Evolutionary conservation across 257 asterid genomes (phyloP), one percentile per base, ranked within the genome.

Genomic region (Gynochthodes officinalis): DNA sequence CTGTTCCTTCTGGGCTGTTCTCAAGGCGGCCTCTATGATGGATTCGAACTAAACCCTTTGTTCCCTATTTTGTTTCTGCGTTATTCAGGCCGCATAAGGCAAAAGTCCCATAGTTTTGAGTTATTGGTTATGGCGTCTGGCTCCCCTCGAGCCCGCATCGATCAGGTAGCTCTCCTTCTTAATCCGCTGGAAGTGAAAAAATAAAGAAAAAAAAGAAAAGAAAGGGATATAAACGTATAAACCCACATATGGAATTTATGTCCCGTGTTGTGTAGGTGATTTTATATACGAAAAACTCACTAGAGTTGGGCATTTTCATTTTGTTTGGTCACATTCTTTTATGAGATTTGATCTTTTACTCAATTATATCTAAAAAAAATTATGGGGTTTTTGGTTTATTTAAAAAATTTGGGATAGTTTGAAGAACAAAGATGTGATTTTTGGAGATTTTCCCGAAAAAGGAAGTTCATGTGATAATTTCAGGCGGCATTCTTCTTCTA

Each of bases 101-200:
- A 21, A 50, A 16, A 19, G 10, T 25, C 2, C 21, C 67, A 16
- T 54, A 48, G 35, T 6, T 11, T 46, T 10, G 53, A 37, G 70
- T 49, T 49, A 53, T 48, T 42, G 18, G 33, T 19, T 58, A 79
- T 79, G 83, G 77, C 74, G 65, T 74, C 79, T 46, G 76, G 59
- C 19, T 69, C 79, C 18, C 73, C 82, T 74, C 77, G 71, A 33
- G 57, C 63, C 60, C 83, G 77, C 73, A 82, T 90, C 65, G 89
- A 90, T 48, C 92, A 90, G 95, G 96, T 89, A 60, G 75, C 21
- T 61, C 8, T 48, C 27, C 50, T 18, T 18, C 59, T 73, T 25
- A 19, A 46, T 64, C 43, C 27, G 9, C 57, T 53, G 18, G 49
- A n/a, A n/a, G 21, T 13, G 21, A 32, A 13, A 3, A 33, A 7